phyloP scores from a whole-genome alignment of 2,329 filamentous ascomycete species.

The Pseudocercospora macadamiae region DNA sequence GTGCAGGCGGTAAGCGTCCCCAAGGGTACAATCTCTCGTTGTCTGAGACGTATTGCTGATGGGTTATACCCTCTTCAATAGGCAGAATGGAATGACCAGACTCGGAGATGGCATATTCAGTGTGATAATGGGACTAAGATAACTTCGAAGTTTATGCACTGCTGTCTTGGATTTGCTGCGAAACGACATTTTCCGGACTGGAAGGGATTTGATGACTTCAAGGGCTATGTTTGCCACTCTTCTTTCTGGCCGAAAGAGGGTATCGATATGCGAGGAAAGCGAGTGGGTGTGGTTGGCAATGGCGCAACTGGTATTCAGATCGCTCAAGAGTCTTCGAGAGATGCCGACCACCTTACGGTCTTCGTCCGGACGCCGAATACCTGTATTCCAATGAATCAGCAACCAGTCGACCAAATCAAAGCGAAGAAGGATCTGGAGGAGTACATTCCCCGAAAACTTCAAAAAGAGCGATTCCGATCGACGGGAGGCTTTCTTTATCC shows the following conservation, averaged over 20 bases:
- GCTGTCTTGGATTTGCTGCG: constrained; percentile 17
- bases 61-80: no score
- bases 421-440: constrained; percentile 21
- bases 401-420: constrained; percentile 26
- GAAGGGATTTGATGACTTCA: constrained; percentile 22
- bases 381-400: constrained; percentile 62
- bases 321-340: constrained; percentile 33
- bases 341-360: constrained; percentile 52
- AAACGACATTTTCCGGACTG: constrained; percentile 16
- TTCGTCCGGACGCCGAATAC: constrained; percentile 70
- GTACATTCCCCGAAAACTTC: constrained; percentile 38
- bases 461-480: constrained; percentile 37
- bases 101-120: constrained; percentile 55
- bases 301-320: constrained; percentile 47
- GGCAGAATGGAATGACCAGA: constrained; percentile 54
- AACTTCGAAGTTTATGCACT: constrained; percentile 18
- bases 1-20: no score
- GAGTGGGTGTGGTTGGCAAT: constrained; percentile 46
- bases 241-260: constrained; percentile 40
- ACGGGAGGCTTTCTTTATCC: constrained; percentile 24
- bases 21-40: no score
- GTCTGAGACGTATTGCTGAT: no score
- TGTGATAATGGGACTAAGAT: constrained; percentile 50
- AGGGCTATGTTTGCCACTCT: constrained; percentile 37
- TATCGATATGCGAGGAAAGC: constrained; percentile 34